Evolutionary conservation across 129 eudicot genomes (phyloP), one percentile per base, ranked within the genome.

Genomic region (Pseudognaphalium luteoalbum): DNA sequence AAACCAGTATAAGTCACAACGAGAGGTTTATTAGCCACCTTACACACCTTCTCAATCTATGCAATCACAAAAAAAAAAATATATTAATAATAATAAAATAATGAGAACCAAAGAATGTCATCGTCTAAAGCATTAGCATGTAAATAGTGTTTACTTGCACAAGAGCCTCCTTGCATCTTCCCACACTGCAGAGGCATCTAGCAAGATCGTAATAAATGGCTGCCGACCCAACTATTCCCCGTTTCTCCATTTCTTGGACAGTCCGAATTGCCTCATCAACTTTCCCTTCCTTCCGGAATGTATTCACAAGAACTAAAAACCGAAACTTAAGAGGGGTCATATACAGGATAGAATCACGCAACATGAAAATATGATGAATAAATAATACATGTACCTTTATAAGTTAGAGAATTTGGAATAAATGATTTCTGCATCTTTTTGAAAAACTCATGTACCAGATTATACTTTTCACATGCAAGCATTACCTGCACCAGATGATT

Each of bases 1-100:
- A 94, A 86, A 34, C 98, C 98, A 4, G 97, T 94, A 76, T 88
- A 94, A 14, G 96, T 94, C 76, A 91, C 93, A 76, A 94, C 97
- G 25, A 94, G 83, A 70, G 98, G 98, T 70, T 91, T 91, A 57
- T 76, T 91, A 65, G 98, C 97, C 65, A 94, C 97, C 75, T 76
- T 89, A 77, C 96, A 89, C 33, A 94, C 81, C 88, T 94, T 94
- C 76, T 84, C 92, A 83, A 94, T 82, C 97, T 94, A 92, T 41
- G 0, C 28, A 54, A 37, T 14, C 15, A 35, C 66, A 19, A 39
- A 57, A 66, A 74, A 1, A 75, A 4, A 30, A 1, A n/a, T 0
- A 60, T n/a, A n/a, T n/a, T n/a, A 19, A 58, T n/a, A 32, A 4
- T 3, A 1, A 34, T 64, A 32, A 64, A 63, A 25, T 25, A 25